A percentile compares a stretch with the other conserved stretches of the same genome.
phyloP scores from a whole-genome alignment of 805 yeast genomes.

The Saturnispora besseyi region DNA sequence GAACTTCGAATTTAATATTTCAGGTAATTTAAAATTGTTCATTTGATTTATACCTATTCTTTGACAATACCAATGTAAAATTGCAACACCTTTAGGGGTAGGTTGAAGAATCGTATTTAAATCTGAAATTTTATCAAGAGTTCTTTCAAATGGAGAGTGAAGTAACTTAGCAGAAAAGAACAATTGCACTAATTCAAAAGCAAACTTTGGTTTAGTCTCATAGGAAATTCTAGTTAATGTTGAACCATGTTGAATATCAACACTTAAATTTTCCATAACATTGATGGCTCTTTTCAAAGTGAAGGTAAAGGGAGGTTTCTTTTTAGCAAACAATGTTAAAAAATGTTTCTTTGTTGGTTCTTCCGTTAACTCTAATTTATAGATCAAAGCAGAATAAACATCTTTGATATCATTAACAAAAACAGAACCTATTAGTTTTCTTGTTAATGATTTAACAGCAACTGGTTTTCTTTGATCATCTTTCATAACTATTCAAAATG shows the following conservation, averaged over 20 bases:
- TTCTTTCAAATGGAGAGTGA: slow-evolving; percentile 71
- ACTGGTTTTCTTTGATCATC: slow-evolving; percentile 1
- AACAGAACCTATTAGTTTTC: slow-evolving; percentile 45
- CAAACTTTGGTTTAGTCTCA: slow-evolving; percentile 40
- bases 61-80: slow-evolving; percentile 52
- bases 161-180: slow-evolving; percentile 56
- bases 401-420: slow-evolving; percentile 50
- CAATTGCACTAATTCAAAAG: slow-evolving; percentile 35
- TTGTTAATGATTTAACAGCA: slow-evolving; percentile 14
- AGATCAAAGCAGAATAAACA: slow-evolving; percentile 44
- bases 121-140: slow-evolving; percentile 38
- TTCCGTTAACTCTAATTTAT: slow-evolving; percentile 31
- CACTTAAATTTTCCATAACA: slow-evolving; percentile 38
- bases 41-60: slow-evolving; percentile 34
- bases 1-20: slow-evolving; percentile 38
- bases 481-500: neutral
- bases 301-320: slow-evolving; percentile 44
- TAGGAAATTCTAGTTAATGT: slow-evolving; percentile 50
- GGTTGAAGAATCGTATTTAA: slow-evolving; percentile 49
- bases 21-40: slow-evolving; percentile 23
- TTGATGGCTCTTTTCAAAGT: slow-evolving; percentile 40
- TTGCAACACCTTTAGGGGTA: slow-evolving; percentile 81
- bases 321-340: slow-evolving; percentile 9
- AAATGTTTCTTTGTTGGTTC: neutral
- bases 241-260: slow-evolving; percentile 39